Base-by-base conservation (phyloP, 2,329 filamentous ascomycete species). In the Exophiala lecanii-corni region DNA sequence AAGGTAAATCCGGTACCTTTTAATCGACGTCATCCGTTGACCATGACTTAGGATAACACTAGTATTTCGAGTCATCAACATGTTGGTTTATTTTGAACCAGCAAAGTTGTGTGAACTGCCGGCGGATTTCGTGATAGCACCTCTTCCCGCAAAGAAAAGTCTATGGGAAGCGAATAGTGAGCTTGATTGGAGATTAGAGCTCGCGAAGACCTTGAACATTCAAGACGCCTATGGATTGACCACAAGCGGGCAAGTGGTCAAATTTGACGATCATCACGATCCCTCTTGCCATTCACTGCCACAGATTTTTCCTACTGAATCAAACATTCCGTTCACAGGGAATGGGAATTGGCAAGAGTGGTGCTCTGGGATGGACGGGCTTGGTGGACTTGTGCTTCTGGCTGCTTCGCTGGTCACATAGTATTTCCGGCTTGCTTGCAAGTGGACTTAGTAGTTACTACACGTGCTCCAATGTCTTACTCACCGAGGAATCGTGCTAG, bases 321-420 rank as follows among this genome's bases (percentile, higher is more conserved):
- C 33, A 10, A 45, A 41, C 9, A 32, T 35, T 12, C 40, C 35
- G 28, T 23, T 39, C 43, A 57, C 50, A 31, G 55, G 43, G 16
- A 51, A 17, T 36, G 59, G 47, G 17, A 59, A 55, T 47, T 72
- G 68, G 68, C 62, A 67, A 43, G 66, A 71, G 44, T 72, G 68
- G 69, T 71, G 66, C 41, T 58, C 62, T 4, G 67, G 66, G 3
- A 70, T 70, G 63, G 69, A 72, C 62, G 61, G 61, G 20, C 55
- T 73, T 49, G 69, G 69, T 10, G 62, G 60, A 2, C 57, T 73
- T 47, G 58, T 72, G 13, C 66, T 72, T 65, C 63, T 72, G 55
- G 64, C 66, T 57, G 68, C 69, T 55, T 66, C 64, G n/a, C n/a
- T n/a, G n/a, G n/a, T n/a, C n/a, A n/a, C n/a, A n/a, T n/a, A n/a